Evolutionary conservation across 2,329 filamentous ascomycete species (phyloP).

Genomic region (Lasiodiplodia sp.): DNA sequence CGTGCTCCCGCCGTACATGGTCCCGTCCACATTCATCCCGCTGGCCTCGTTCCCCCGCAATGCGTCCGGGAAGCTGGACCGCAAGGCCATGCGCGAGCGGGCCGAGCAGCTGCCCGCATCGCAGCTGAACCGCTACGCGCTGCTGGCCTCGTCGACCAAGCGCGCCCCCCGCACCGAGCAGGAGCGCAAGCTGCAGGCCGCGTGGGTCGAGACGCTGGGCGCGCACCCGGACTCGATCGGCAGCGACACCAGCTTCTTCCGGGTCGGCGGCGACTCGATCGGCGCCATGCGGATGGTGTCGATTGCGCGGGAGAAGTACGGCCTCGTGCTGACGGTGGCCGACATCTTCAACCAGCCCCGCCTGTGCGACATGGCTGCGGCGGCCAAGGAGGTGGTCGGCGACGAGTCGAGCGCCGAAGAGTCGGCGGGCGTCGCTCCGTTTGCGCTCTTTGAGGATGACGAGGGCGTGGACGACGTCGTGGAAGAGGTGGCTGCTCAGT

Average conservation of each 20-base stretch:
- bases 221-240: slow-evolving; percentile 35
- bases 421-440: background rate
- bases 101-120: slow-evolving; percentile 42
- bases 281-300: slow-evolving; percentile 5
- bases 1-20: slow-evolving; percentile 48
- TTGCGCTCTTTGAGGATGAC: slow-evolving; percentile 7
- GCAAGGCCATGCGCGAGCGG: slow-evolving; percentile 23
- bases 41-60: slow-evolving; percentile 44
- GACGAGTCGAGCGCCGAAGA: background rate
- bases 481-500: background rate
- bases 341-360: slow-evolving; percentile 36
- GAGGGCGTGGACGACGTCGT: slow-evolving; percentile 36
- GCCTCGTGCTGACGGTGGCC: slow-evolving; percentile 32
- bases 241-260: slow-evolving; percentile 50
- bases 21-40: slow-evolving; percentile 49
- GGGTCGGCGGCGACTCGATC: slow-evolving; percentile 49
- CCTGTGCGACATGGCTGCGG: slow-evolving; percentile 32
- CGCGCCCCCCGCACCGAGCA: slow-evolving; percentile 57
- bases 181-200: slow-evolving; percentile 42
- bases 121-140: slow-evolving; percentile 37
- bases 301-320: slow-evolving; percentile 15
- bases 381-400: slow-evolving; percentile 33
- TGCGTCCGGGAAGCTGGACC: slow-evolving; percentile 48
- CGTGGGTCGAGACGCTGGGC: slow-evolving; percentile 32
- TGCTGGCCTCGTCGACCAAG: slow-evolving; percentile 33